A percentile compares a stretch with the other conserved stretches of the same genome.
Evolutionary conservation across 768 basidiomycete species (phyloP).

Genomic region (Tremella yokohamensis): DNA sequence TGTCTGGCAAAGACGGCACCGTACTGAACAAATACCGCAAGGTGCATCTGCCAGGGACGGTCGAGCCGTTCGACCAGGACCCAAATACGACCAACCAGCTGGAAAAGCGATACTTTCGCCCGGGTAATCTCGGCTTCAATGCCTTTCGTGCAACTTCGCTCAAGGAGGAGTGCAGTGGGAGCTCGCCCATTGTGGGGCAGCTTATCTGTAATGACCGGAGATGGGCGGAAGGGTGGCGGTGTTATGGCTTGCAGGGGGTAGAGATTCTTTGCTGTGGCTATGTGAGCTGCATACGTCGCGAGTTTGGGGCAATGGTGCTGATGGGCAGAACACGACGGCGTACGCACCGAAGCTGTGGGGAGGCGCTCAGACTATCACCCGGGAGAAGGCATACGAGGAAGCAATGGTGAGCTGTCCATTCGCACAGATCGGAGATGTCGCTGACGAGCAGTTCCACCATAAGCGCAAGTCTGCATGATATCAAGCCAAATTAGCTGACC

Average conservation of each 20-base stretch:
- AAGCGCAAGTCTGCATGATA: conserved; percentile 28
- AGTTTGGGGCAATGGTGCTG: neutral
- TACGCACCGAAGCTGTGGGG: conserved; percentile 49
- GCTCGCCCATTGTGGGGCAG: conserved; percentile 42
- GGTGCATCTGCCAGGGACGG: conserved; percentile 42
- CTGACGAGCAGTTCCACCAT: conserved; percentile 37
- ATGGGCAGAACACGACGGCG: conserved; percentile 47
- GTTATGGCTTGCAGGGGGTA: conserved; percentile 44
- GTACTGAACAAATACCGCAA: conserved; percentile 46
- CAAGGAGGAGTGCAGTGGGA: conserved; percentile 19
- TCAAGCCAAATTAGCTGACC: neutral
- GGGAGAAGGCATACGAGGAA: conserved; percentile 40
- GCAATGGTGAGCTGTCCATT: conserved; percentile 24
- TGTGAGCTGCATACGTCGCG: conserved; percentile 20
- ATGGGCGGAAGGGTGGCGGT: conserved; percentile 50
- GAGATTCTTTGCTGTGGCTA: conserved; percentile 49
- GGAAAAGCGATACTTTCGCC: conserved; percentile 50
- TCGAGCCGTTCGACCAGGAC: conserved; percentile 47
- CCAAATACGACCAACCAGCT: conserved; percentile 48
- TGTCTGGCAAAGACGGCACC: conserved; percentile 28
- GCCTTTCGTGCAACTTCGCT: conserved; percentile 44
- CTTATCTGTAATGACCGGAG: conserved; percentile 49
- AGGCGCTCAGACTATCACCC: conserved; percentile 41
- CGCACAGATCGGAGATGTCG: no score
- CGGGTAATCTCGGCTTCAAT: conserved; percentile 46